Evolutionary conservation across 345 rosid species (phyloP).

Genomic region (Rhodomyrtus tomentosa): DNA sequence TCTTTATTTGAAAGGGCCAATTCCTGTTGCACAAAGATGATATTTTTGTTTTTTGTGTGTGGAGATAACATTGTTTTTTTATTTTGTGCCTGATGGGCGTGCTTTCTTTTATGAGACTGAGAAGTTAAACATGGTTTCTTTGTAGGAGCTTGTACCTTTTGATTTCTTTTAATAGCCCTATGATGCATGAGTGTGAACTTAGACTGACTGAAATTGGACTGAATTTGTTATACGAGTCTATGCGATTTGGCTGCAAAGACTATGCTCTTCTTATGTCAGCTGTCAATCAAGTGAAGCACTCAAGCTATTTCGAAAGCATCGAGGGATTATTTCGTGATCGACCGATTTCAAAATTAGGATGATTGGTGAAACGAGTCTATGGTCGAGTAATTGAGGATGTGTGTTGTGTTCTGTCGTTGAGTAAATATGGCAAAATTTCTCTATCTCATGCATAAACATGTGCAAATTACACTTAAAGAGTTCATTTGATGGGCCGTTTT

Average conservation of each 20-base stretch:
- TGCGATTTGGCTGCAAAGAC: neutral
- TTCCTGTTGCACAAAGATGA: neutral
- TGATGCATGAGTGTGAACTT: neutral
- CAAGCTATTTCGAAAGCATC: neutral
- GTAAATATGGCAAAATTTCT: neutral
- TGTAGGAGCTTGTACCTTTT: neutral
- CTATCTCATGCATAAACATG: neutral
- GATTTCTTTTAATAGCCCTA: neutral
- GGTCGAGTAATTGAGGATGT: neutral
- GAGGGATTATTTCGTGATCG: neutral
- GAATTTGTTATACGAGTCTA: neutral
- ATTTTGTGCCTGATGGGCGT: neutral
- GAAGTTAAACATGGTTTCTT: neutral
- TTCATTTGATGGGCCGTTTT: neutral
- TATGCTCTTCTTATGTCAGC: neutral
- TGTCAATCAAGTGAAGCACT: neutral
- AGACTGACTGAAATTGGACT: neutral
- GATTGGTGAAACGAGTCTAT: neutral
- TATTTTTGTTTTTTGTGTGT: fast-evolving
- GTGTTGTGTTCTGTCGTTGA: neutral
- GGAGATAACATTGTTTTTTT: neutral
- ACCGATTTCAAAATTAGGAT: neutral
- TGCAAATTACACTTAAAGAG: neutral
- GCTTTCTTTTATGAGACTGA: neutral
- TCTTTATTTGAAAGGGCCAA: neutral